Base-by-base conservation (phyloP, 2,329 filamentous ascomycete genomes). In the Apiospora phragmitis region DNA sequence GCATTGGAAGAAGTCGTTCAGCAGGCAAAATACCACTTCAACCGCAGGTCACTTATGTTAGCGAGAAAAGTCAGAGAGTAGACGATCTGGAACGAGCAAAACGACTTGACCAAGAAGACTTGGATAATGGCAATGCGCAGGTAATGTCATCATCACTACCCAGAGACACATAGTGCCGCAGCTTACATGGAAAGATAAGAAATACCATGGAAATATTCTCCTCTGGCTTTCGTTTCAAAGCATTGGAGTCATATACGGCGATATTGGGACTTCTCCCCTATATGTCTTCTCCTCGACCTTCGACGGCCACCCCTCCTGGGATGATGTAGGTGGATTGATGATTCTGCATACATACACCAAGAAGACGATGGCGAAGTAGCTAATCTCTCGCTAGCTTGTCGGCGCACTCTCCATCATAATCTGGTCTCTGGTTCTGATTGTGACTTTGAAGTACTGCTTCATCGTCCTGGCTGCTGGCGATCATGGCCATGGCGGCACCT, bases 201-300 rank as follows among this genome's bases (percentile, higher is more conserved):
- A 59, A 32, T 67, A 70, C 45, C 65, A 66, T 16, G 70, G 70
- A 11, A 26, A 21, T 3, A n/a, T 72, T 8, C 66, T 72, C 4
- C 41, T 72, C 24, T 72, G 86, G 84, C 83, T 90, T 35, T 85
- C 88, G 26, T 91, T 90, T 75, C 89, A 91, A 77, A 88, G 85
- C 2, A 86, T 86, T 35, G 89, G 90, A 65, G 88, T 91, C 51
- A 91, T 91, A 69, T 92, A 91, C 72, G 90, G 90, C 29, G 90
- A 92, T 72, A 90, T 91, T 75, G 90, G 89, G 66, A 85, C 83
- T 32, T 70, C 68, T 35, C 89, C 89, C 18, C 87, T 92, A n/a
- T 92, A 92, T 75, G 90, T 92, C n/a, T 92, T 83, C 78, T 91
- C 89, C 14, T 89, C 87, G 1, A 90, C 88, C 0, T 92, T 92